Evolutionary conservation across 2,329 filamentous ascomycete species (phyloP).

Genomic region (Purpureocillium takamizusanense): DNA sequence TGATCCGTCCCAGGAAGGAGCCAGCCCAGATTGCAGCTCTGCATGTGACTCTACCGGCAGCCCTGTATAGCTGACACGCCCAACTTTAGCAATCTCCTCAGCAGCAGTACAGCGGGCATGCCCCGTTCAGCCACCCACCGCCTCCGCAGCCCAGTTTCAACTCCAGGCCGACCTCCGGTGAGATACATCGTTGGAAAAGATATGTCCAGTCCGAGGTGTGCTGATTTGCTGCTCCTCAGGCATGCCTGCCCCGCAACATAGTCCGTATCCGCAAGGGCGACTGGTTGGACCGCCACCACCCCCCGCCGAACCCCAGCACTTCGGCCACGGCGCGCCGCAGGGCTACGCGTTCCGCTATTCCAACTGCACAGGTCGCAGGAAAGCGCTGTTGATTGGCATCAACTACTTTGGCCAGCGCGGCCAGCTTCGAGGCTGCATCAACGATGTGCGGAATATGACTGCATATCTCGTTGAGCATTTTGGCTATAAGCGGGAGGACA

Average conservation of each 20-base stretch:
- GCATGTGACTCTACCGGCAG: not conserved
- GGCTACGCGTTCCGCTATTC: constrained; percentile 86
- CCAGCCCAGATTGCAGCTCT: not conserved
- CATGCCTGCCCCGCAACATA: constrained; percentile 10
- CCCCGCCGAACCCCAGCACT: constrained; percentile 57
- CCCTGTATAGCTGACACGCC: constrained; percentile 13
- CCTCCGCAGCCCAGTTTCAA: constrained; percentile 37
- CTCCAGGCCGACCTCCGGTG: constrained; percentile 33
- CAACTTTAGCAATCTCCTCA: constrained; percentile 20
- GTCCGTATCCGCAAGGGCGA: constrained; percentile 1
- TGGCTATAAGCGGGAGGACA: constrained; percentile 88
- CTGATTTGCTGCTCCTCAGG: constrained; percentile 6
- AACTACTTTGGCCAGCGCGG: constrained; percentile 94
- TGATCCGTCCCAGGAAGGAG: not conserved
- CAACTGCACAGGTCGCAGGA: constrained; percentile 77
- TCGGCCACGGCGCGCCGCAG: constrained; percentile 71
- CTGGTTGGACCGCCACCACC: constrained; percentile 53
- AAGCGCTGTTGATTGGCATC: constrained; percentile 87
- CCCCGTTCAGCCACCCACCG: constrained; percentile 15
- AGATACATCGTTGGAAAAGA: not conserved
- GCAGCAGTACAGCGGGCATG: constrained; percentile 19
- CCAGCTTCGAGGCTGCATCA: constrained; percentile 88
- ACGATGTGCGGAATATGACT: constrained; percentile 97
- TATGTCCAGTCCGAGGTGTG: not conserved
- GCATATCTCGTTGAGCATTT: constrained; percentile 81